Evolutionary conservation across 2,329 filamentous ascomycete genomes (phyloP).

Genomic region (Orbilia blumenaviensis): DNA sequence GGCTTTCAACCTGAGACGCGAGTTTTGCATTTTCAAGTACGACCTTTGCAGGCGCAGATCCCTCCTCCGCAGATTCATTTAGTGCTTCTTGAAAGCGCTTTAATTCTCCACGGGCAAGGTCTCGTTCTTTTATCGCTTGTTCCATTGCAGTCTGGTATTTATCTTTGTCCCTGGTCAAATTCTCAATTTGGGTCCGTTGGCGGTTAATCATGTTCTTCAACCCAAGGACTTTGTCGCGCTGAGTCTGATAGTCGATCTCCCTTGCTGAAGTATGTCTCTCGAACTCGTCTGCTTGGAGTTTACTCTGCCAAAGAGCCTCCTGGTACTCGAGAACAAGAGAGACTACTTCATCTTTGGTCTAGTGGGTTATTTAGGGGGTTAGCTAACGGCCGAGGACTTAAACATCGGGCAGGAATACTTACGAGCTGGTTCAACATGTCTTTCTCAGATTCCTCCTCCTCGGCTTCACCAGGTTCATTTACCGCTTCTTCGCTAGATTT

Average conservation of each 20-base stretch:
- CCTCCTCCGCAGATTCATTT: neutral
- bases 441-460: slow-evolving; percentile 19
- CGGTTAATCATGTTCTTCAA: slow-evolving; percentile 8
- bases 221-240: slow-evolving; percentile 19
- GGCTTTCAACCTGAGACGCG: neutral
- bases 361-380: neutral
- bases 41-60: neutral
- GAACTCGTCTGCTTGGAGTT: neutral
- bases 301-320: slow-evolving; percentile 3
- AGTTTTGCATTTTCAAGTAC: slow-evolving; percentile 32
- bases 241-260: slow-evolving; percentile 22
- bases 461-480: neutral
- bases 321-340: slow-evolving; percentile 15
- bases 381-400: neutral
- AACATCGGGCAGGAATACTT: neutral
- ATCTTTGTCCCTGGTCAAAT: slow-evolving; percentile 12
- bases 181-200: neutral
- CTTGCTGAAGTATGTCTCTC: slow-evolving; percentile 11
- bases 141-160: slow-evolving; percentile 3
- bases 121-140: slow-evolving; percentile 6
- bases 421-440: slow-evolving; percentile 18
- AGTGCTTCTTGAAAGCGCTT: slow-evolving; percentile 13
- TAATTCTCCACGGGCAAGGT: slow-evolving; percentile 18
- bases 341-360: slow-evolving; percentile 41
- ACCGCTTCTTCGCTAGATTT: neutral